Conservation (phyloP, 768 basidiomycete species). For the Multifurca ochricompacta region DNA sequence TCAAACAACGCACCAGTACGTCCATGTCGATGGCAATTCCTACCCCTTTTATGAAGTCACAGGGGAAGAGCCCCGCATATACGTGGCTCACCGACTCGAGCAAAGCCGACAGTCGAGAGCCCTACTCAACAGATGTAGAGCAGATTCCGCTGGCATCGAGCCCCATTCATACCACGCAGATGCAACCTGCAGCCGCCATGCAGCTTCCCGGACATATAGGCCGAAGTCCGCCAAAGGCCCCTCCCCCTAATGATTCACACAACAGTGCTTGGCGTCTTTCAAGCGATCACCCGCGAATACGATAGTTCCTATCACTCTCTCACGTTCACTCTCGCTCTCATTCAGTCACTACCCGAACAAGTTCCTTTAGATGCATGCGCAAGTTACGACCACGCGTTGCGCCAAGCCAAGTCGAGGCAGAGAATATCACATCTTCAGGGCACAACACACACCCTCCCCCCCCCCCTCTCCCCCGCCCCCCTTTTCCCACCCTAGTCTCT, state of each 20-base stretch:
- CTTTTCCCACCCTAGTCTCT: too few relatives aligned
- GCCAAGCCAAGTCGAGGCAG: neutral
- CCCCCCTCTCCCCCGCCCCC: too few relatives aligned
- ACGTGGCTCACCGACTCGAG: neutral
- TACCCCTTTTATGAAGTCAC: neutral
- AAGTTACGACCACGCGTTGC: neutral
- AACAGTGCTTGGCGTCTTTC: neutral
- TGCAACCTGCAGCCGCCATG: constrained; percentile 19
- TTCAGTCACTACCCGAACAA: neutral
- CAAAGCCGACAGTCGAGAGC: neutral
- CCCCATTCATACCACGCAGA: constrained; percentile 19
- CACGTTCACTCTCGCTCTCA: neutral
- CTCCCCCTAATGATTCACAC: neutral
- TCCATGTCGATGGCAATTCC: neutral
- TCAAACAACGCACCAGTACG: neutral
- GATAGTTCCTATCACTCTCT: neutral
- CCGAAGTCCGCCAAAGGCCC: constrained; percentile 1
- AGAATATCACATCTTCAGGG: neutral
- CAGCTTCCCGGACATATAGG: constrained; percentile 14
- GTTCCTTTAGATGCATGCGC: neutral
- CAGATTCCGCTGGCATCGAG: constrained; percentile 17
- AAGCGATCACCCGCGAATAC: constrained; percentile 4
- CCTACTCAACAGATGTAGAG: constrained; percentile 1
- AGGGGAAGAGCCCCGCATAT: neutral
- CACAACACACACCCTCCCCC: too few relatives aligned